Percentiles rank a stretch among this genome's conserved stretches.
These are phyloP conservation scores for Solanum pennellii DNA, from an alignment of 257 asterid genomes.

Conservation along the genomic window DNA sequence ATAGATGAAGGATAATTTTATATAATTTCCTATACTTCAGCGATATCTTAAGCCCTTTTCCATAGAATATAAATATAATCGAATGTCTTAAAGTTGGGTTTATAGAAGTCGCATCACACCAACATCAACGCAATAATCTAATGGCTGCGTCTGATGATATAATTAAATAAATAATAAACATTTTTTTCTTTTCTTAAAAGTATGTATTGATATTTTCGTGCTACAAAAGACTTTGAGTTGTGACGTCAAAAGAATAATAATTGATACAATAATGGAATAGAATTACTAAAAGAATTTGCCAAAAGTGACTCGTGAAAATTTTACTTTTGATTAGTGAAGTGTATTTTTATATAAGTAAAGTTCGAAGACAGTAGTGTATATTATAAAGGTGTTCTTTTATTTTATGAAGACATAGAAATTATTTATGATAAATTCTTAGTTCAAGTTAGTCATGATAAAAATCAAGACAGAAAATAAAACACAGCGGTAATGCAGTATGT, in stretches of 20 bases:
- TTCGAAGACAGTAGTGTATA: neutral
- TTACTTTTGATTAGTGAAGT: neutral
- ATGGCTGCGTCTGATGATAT: neutral
- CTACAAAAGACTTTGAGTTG: neutral
- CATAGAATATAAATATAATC: too few species aligned
- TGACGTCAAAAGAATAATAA: neutral
- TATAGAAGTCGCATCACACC: neutral
- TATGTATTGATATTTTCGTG: neutral
- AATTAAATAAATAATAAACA: too few species aligned
- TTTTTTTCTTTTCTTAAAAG: neutral
- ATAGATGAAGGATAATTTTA: too few species aligned
- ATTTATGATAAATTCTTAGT: rapidly evolving
- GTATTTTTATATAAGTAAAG: neutral
- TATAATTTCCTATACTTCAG: too few species aligned
- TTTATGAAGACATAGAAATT: neutral
- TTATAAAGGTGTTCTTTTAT: too few species aligned
- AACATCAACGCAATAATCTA: neutral
- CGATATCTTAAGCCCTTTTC: too few species aligned
- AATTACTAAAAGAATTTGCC: neutral
- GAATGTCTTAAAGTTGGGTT: neutral
- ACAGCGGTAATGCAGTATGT: neutral
- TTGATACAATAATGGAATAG: neutral
- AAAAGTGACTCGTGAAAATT: neutral
- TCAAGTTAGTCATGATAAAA: too few species aligned
- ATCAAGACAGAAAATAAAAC: neutral